Conservation (phyloP, 192 early-diverging fungal genomes). For the Backusella liffmaniae region DNA sequence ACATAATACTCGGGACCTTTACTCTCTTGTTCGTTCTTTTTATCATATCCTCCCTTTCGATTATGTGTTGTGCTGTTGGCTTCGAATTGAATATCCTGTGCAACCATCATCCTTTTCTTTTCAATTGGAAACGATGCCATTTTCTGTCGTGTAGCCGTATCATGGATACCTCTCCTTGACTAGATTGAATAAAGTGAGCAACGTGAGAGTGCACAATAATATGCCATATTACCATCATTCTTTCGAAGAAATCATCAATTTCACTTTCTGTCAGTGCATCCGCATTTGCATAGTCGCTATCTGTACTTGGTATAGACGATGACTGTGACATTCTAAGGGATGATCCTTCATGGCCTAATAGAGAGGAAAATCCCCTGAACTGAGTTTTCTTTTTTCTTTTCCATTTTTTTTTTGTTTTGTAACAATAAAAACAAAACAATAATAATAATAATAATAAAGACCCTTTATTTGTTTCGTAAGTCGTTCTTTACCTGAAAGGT, state of each 20-base stretch:
- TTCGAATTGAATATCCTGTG: constrained; percentile 43
- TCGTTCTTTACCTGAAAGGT: constrained; percentile 24
- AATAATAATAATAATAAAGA: neutral
- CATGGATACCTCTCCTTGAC: constrained; percentile 51
- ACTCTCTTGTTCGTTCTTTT: constrained; percentile 13
- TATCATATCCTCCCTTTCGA: constrained; percentile 1
- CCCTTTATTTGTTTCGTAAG: neutral
- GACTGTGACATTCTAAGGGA: constrained; percentile 40
- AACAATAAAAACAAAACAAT: neutral
- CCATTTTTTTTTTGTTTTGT: neutral
- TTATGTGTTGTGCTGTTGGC: constrained; percentile 23
- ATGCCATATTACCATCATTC: constrained; percentile 42
- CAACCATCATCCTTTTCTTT: constrained; percentile 55
- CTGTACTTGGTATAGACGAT: constrained; percentile 26
- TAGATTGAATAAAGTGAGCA: neutral
- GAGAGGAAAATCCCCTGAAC: neutral
- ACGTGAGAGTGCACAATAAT: neutral
- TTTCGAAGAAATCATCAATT: constrained; percentile 49
- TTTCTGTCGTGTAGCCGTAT: constrained; percentile 40
- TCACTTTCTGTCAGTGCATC: constrained; percentile 38
- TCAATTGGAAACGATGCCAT: constrained; percentile 50
- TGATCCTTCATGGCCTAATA: constrained; percentile 13
- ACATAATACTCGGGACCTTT: constrained; percentile 56
- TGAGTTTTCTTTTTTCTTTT: neutral
- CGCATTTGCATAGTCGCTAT: constrained; percentile 14